Base-by-base conservation (phyloP, 129 eudicot species). In the Apium graveolens region DNA sequence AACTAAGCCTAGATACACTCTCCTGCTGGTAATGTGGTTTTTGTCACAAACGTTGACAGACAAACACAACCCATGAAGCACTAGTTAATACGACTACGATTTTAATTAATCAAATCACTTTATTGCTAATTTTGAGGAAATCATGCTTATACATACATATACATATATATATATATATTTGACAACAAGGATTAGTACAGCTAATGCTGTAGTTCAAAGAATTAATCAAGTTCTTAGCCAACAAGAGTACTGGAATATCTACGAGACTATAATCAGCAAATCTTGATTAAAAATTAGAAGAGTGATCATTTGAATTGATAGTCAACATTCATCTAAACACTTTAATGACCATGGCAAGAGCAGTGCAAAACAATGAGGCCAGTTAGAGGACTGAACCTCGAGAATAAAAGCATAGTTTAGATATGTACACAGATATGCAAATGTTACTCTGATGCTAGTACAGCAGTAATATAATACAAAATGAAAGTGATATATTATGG, bases 61-160 rank as follows among this genome's bases (percentile, higher is more conserved):
- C 90, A 83, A 82, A 68, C 75, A 87, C 93, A 89, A 86, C 87
- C 84, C 89, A 84, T 82, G 76, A 79, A 76, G 81, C 91, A 88
- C 90, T 87, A 85, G 35, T 76, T 76, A 66, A 80, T 83, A 76
- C 5, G 78, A 68, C 72, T 11, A 11, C 20, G 4, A 29, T 63
- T 63, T 27, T 27, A 11, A 27, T 60, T 73, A 80, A 31, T 65
- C 78, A 60, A 82, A 70, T 76, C 74, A 76, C 12, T 53, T 44
- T 79, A 27, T 83, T 60, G 88, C 90, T 75, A 81, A 72, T 85
- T 89, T 87, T 84, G 79, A 78, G 92, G 92, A 84, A 65, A 18
- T 80, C 72, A 73, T 85, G 81, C 81, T 1, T 6, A 4, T n/a
- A 1, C n/a, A 60, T 26, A 21, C 12, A 60, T 60, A 60, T n/a